Conservation (phyloP, 2,329 filamentous ascomycete genomes). For the Penicillium freii region DNA sequence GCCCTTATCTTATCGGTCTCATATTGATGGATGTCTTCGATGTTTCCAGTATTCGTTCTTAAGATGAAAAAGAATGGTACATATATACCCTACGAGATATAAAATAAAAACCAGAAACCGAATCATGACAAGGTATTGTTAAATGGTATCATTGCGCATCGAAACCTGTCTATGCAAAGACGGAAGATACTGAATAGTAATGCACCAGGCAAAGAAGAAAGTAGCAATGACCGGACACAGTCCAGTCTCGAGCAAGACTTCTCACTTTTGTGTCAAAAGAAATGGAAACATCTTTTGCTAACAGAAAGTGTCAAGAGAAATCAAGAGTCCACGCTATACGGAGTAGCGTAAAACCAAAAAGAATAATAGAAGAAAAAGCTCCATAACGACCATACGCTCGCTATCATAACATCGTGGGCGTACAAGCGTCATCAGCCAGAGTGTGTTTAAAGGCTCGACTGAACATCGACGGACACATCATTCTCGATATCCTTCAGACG, state of each 20-base stretch:
- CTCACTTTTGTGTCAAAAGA: neutral
- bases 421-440: neutral
- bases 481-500: constrained; percentile 45
- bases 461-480: constrained; percentile 12
- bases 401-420: constrained; percentile 35
- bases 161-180: constrained; percentile 13
- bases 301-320: constrained; percentile 1
- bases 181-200: constrained; percentile 6
- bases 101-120: neutral
- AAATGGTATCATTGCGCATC: constrained; percentile 14
- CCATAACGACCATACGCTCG: constrained; percentile 31
- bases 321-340: neutral
- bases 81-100: neutral
- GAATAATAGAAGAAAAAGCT: constrained; percentile 11
- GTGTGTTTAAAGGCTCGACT: constrained; percentile 18
- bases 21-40: neutral
- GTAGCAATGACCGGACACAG: neutral
- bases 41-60: neutral
- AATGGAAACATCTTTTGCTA: neutral
- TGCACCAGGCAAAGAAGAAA: constrained; percentile 11
- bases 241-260: neutral
- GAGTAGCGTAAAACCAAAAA: neutral
- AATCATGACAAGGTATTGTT: neutral
- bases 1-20: constrained; percentile 10
- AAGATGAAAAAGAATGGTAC: neutral